Conservation (phyloP, 2,329 filamentous ascomycete genomes). For the Lasiodiplodia gonubiensis region DNA sequence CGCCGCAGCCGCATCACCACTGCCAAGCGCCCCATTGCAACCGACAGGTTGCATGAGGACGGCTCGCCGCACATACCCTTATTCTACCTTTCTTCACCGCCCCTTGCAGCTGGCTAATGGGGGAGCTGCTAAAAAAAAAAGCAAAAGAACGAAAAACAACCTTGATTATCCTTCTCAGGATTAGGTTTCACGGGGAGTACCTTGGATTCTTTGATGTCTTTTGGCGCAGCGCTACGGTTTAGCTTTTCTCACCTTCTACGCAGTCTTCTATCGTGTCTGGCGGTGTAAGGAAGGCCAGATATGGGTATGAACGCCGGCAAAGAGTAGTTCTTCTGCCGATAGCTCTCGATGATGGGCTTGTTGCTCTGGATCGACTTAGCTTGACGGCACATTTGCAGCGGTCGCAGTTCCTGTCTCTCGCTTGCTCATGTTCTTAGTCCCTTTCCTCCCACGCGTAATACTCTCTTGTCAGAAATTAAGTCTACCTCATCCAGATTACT, state of each 20-base stretch:
- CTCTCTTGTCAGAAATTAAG: neutral
- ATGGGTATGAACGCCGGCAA: neutral
- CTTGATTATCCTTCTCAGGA: neutral
- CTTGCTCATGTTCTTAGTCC: too few species aligned
- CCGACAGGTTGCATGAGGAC: neutral
- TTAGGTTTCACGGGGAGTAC: neutral
- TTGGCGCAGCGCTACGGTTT: neutral
- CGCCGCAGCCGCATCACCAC: neutral
- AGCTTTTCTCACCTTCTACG: neutral
- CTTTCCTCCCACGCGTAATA: neutral
- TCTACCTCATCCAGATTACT: neutral
- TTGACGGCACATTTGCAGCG: neutral
- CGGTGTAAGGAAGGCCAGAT: neutral
- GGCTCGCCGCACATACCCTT: neutral
- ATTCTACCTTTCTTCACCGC: neutral
- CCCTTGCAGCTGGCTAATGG: constrained; percentile 4
- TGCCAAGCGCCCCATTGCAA: neutral
- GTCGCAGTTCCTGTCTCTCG: neutral
- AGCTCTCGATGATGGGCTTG: neutral
- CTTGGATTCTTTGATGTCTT: neutral
- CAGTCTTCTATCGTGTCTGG: neutral
- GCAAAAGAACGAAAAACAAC: neutral
- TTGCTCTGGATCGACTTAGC: neutral
- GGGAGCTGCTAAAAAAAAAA: neutral
- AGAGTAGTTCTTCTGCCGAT: neutral